Percentiles rank a stretch among this genome's conserved stretches.
Evolutionary conservation across 2,329 filamentous ascomycete species (phyloP).

Genomic region (Aspergillus niger): DNA sequence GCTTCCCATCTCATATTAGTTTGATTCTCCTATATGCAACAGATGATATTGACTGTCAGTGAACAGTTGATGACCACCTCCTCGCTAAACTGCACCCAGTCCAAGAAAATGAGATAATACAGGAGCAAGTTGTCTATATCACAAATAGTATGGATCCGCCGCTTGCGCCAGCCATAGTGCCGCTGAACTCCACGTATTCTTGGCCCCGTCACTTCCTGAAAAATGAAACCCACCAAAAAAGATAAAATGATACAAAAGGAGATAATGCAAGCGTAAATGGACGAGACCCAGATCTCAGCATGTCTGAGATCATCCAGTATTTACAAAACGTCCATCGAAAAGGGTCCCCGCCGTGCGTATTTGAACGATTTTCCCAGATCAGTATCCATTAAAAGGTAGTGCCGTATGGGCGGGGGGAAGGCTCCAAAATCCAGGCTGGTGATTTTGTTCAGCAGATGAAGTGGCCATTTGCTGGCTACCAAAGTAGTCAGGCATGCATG

Average conservation of each 20-base stretch:
- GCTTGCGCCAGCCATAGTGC: neutral
- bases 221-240: neutral
- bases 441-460: constrained; percentile 8
- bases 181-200: neutral
- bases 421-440: constrained; percentile 18
- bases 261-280: neutral
- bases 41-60: no score
- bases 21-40: no score
- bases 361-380: neutral
- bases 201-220: neutral
- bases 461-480: constrained; percentile 17
- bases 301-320: neutral
- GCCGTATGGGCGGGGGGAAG: constrained; percentile 13
- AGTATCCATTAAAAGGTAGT: constrained; percentile 20
- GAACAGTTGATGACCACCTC: no score
- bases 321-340: neutral
- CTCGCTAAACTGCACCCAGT: neutral
- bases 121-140: neutral
- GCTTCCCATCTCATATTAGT: no score
- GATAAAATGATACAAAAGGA: neutral
- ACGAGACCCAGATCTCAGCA: neutral
- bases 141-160: neutral
- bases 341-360: neutral
- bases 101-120: neutral
- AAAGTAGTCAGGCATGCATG: constrained; percentile 23